Evolutionary conservation across 2,329 filamentous ascomycete genomes (phyloP).

Genomic region (Metarhizium album): DNA sequence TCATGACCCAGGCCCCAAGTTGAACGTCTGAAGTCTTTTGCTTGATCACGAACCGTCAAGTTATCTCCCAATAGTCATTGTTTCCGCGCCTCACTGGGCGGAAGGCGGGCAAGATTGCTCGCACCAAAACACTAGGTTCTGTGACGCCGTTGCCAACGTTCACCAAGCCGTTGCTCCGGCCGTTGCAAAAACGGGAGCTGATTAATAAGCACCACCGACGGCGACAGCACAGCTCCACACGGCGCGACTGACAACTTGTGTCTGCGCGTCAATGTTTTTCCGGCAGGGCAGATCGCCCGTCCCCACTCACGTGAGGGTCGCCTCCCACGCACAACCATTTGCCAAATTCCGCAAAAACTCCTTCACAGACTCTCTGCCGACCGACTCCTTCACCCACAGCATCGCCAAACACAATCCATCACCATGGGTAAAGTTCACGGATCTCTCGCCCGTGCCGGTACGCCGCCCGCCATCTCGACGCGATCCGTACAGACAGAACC

Average conservation of each 20-base stretch:
- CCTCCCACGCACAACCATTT: constrained; percentile 27
- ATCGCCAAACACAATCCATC: constrained; percentile 28
- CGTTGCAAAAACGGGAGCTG: neutral
- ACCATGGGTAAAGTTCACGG: constrained; percentile 91
- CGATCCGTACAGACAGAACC: neutral
- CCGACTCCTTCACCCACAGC: constrained; percentile 24
- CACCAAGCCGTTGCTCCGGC: too few relatives aligned
- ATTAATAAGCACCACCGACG: too few relatives aligned
- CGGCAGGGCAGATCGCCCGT: constrained; percentile 20
- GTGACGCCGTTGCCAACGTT: too few relatives aligned
- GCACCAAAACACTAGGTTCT: too few relatives aligned
- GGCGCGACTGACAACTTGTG: too few relatives aligned
- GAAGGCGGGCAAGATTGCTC: too few relatives aligned
- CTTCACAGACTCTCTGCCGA: constrained; percentile 13
- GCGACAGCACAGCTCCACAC: too few relatives aligned
- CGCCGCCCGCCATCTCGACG: constrained; percentile 12
- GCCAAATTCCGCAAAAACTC: constrained; percentile 26
- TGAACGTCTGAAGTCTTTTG: too few relatives aligned
- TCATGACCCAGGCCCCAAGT: too few relatives aligned
- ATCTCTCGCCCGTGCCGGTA: constrained; percentile 77
- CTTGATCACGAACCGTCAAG: too few relatives aligned
- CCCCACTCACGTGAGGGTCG: constrained; percentile 26
- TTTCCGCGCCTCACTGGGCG: too few relatives aligned
- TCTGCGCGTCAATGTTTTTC: constrained; percentile 17
- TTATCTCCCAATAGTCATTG: too few relatives aligned